phyloP scores from a whole-genome alignment of 2,329 filamentous ascomycete species.

The Gyromitra esculenta region DNA sequence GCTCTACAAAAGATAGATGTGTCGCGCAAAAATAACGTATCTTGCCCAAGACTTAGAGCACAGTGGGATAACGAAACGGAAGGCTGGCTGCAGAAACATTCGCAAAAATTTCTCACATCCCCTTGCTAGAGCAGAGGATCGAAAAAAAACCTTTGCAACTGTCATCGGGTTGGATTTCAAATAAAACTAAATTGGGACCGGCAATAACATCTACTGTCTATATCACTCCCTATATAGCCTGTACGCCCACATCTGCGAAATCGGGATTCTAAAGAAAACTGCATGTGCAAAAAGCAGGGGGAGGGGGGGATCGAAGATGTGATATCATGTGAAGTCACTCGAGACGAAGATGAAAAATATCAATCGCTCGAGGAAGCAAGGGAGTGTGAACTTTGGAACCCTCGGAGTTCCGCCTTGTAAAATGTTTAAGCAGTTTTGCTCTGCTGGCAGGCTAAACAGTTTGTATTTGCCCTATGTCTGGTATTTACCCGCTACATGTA shows the following conservation, averaged over 20 bases:
- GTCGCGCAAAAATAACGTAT: background rate
- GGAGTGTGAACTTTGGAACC: background rate
- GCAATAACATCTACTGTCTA: background rate
- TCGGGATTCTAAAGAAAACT: background rate
- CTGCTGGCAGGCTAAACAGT: background rate
- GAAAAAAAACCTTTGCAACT: background rate
- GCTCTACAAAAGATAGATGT: background rate
- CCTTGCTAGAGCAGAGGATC: background rate
- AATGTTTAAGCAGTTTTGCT: background rate
- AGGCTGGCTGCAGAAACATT: no score
- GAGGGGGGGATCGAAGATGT: background rate
- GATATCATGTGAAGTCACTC: constrained; percentile 15
- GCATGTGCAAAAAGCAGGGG: constrained; percentile 16
- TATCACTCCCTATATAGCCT: background rate
- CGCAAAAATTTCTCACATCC: background rate
- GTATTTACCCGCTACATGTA: background rate
- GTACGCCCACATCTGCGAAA: background rate
- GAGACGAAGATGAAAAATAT: background rate
- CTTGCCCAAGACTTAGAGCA: background rate
- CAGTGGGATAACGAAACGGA: background rate
- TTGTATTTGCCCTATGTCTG: background rate
- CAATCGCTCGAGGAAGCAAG: background rate
- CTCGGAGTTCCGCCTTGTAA: background rate
- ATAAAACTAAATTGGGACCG: background rate
- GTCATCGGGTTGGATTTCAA: background rate